Evolutionary conservation across 2,329 filamentous ascomycete species (phyloP).

Genomic region (Phialophora macrospora): DNA sequence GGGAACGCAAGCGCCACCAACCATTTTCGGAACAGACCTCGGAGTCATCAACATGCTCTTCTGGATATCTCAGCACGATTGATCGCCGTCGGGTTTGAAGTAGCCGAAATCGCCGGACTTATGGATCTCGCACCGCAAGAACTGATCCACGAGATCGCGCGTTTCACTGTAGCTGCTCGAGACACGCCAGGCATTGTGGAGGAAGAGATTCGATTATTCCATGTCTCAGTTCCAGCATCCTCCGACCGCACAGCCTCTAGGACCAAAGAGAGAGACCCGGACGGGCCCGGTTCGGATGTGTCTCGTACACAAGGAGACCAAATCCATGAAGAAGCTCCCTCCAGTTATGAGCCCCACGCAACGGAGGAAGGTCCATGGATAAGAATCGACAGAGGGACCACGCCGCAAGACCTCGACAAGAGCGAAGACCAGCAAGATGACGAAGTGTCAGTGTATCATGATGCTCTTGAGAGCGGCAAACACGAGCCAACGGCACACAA

Average conservation of each 20-base stretch:
- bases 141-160: constrained; percentile 1
- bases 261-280: neutral
- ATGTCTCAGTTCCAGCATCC: neutral
- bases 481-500: neutral
- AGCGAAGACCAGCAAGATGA: neutral
- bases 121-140: neutral
- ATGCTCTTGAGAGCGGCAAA: neutral
- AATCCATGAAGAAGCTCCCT: neutral
- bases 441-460: neutral
- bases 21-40: neutral
- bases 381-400: neutral
- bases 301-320: neutral
- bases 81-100: neutral
- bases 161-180: neutral
- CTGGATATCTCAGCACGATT: neutral
- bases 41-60: neutral
- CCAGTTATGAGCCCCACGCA: neutral
- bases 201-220: constrained; percentile 1
- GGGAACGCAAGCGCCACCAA: neutral
- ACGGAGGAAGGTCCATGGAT: neutral
- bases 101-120: neutral
- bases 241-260: neutral
- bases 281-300: neutral
- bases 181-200: neutral
- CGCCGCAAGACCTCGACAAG: too few relatives aligned